Base-by-base conservation (phyloP, 148 eudicot species). In the Agrostemma githago region DNA sequence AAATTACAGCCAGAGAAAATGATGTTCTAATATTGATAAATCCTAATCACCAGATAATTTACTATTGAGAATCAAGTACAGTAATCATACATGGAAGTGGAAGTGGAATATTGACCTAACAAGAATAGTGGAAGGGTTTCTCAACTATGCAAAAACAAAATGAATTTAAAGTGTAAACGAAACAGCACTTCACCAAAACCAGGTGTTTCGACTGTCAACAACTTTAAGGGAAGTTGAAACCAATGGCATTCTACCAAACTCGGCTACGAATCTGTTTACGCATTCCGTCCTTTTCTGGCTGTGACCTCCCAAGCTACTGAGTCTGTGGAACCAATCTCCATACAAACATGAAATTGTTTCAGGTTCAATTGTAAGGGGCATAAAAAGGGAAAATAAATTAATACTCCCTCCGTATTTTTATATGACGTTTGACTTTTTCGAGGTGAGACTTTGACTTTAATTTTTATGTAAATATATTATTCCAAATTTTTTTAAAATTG, bases 291-390 rank as follows among this genome's bases (percentile, higher is more conserved):
- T 85, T 73, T 80, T 88, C 14, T 83, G 84, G 9, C 48, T 86
- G 78, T 93, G 98, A 59, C 92, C 98, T 79, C 90, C 93, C 86
- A 91, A 71, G 80, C 97, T 93, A 78, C 98, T 93, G 70, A 91
- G 91, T 68, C 98, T 8, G 88, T 89, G 39, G 97, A 86, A 17
- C 98, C 97, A 20, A 93, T 93, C 85, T 93, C 98, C 3, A 42
- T 1, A 38, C 38, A 69, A 2, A 10, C 34, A 26, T 26, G 34
- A 21, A 48, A 54, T 51, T 16, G 40, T 51, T 2, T 74, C 16
- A 63, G 68, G 57, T 26, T 11, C 19, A 71, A 75, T 21, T n/a
- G 12, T n/a, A 46, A 51, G 54, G 12, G 54, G 12, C 54, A 10
- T 48, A 48, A 15, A 6, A 48, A 48, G n/a, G n/a, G n/a, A n/a